Conservation (phyloP, 371 early-diverging fungal species). For the Actinomucor elegans region DNA sequence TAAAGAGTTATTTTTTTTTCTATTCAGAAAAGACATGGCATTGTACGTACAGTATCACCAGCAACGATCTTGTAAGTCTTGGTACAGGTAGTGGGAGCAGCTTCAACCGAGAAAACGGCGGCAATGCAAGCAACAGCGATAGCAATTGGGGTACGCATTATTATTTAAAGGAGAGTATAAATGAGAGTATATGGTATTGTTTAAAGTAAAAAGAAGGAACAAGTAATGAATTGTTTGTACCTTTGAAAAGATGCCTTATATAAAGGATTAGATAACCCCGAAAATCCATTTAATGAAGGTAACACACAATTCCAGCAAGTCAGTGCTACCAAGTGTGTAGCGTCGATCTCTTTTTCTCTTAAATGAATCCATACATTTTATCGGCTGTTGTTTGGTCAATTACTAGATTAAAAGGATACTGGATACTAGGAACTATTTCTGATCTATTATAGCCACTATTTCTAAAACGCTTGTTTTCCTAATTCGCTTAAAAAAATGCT, state of each 20-base stretch:
- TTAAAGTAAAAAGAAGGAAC: background rate
- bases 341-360: constrained; percentile 2
- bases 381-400: background rate
- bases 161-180: constrained; percentile 4
- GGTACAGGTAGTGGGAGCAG: constrained; percentile 17
- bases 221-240: no score
- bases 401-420: background rate
- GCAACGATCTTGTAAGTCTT: constrained; percentile 17
- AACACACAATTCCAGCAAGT: constrained; percentile 1
- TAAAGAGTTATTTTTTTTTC: no score
- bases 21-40: background rate
- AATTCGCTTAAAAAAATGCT: background rate
- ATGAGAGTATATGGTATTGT: background rate
- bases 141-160: constrained; percentile 20
- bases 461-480: background rate
- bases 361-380: background rate
- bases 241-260: background rate
- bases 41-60: constrained; percentile 19
- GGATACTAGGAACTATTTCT: background rate
- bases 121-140: constrained; percentile 24
- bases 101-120: constrained; percentile 16
- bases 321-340: constrained; percentile 3
- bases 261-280: background rate
- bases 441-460: background rate
- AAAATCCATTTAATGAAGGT: background rate